Evolutionary conservation across 164 flowering plant species (phyloP).

Genomic region (Saururus chinensis): DNA sequence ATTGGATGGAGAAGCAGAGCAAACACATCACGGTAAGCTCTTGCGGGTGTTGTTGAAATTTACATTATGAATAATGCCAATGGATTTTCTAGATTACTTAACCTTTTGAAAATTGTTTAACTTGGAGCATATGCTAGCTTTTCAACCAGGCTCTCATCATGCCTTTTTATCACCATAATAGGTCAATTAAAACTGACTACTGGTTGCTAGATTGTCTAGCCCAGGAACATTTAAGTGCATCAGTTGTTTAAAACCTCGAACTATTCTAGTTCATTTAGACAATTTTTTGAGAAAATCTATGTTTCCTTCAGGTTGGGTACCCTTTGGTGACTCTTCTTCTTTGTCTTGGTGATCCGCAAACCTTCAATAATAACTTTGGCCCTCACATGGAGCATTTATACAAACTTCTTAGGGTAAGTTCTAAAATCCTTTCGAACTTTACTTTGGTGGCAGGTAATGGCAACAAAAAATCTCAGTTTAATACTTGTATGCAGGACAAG

Average conservation of each 20-base stretch:
- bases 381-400: constrained; percentile 93
- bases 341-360: constrained; percentile 92
- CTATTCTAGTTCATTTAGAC: too few species aligned
- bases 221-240: too few species aligned
- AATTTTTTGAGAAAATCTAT: not conserved
- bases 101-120: too few species aligned
- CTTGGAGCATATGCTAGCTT: not conserved
- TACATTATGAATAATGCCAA: not conserved
- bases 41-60: constrained; percentile 3
- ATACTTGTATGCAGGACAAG: constrained; percentile 64
- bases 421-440: not conserved
- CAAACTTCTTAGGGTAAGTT: constrained; percentile 86
- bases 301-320: constrained; percentile 77
- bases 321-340: constrained; percentile 97
- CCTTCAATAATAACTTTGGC: constrained; percentile 70
- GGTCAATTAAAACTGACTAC: too few species aligned
- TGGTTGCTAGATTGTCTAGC: too few species aligned
- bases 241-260: too few species aligned
- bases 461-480: not conserved
- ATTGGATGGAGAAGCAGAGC: constrained; percentile 99
- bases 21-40: constrained; percentile 84
- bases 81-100: not conserved
- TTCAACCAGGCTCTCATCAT: not conserved
- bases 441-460: not conserved
- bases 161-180: not conserved